These are phyloP conservation scores for Salicornia ramosissima DNA, from an alignment of 148 eudicot genomes.

Conservation along the genomic window DNA sequence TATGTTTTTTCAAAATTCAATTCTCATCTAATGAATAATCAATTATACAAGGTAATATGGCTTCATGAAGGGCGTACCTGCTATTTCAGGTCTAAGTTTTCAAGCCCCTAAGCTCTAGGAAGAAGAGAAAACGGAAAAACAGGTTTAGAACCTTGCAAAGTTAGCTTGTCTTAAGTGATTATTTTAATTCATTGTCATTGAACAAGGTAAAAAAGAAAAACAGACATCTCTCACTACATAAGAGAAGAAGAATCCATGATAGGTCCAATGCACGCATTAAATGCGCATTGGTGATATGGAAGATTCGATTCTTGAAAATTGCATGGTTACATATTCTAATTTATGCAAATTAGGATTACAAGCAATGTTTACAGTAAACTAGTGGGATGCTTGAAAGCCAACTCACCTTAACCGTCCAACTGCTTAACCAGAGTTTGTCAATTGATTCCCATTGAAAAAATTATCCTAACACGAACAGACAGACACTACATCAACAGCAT, in stretches of 20 bases:
- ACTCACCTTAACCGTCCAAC: slow-evolving; percentile 20
- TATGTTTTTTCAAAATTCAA: background rate
- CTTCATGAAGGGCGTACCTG: background rate
- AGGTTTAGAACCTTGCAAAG: slow-evolving; percentile 66
- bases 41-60: background rate
- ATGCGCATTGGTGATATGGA: slow-evolving; percentile 75
- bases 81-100: slow-evolving; percentile 25
- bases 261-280: slow-evolving; percentile 66
- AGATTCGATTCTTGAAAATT: slow-evolving; percentile 80
- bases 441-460: slow-evolving; percentile 35
- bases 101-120: slow-evolving; percentile 48
- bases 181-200: slow-evolving; percentile 34
- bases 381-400: slow-evolving; percentile 8
- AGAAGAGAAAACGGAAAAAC: slow-evolving; percentile 42
- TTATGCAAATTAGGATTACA: slow-evolving; percentile 17
- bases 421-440: slow-evolving; percentile 23
- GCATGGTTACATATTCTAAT: slow-evolving; percentile 30
- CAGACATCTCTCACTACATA: slow-evolving; percentile 91
- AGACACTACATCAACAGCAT: background rate
- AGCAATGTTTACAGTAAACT: slow-evolving; percentile 22
- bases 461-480: slow-evolving; percentile 5
- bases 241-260: slow-evolving; percentile 52
- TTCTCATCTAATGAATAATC: background rate
- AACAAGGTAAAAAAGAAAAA: slow-evolving; percentile 35
- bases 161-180: slow-evolving; percentile 28